Evolutionary conservation across 495 filamentous ascomycete species (phyloP), one percentile per base, ranked within the genome.

Genomic region (Penicillium coffeae): DNA sequence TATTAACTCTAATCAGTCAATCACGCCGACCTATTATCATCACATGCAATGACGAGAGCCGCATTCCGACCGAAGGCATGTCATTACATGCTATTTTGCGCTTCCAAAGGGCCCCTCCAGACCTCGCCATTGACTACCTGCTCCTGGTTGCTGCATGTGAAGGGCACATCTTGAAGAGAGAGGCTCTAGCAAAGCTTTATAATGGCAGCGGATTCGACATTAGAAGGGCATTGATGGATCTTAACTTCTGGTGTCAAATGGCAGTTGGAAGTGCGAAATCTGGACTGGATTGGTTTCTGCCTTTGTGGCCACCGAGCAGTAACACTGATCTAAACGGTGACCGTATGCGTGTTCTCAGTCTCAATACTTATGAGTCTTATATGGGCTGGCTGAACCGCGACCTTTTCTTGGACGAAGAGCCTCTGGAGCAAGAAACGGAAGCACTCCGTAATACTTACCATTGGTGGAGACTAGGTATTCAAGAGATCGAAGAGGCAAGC

Each of bases 211-310:
- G 74, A 2, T 64, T 75, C 36, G 93, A 97, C 60, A 71, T 99
- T 15, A 82, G 94, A 16, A 87, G 82, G 21, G 82, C 84, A 0
- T 81, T 97, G n/a, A 85, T 79, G 50, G 89, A 99, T 41, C 74
- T 99, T 9, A 83, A 95, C 52, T 95, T 93, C 64, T 96, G 90
- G 90, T 97, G 94, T 58, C 93, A 96, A 66, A 90, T 97, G 66
- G 90, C 82, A 0, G 81, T 97, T 20, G 94, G 94, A n/a, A 92
- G 94, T 56, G 75, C 81, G 12, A 88, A 87, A 60, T 85, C 88
- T 1, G 91, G 92, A 2, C 75, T 95, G 19, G 89, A 93, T 43
- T 99, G 94, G 94, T 85, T 93, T 47, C 53, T 87, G 80, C 65
- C 84, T 76, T 43, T 76, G 33, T 91, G 82, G 81, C 86, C 89